Base-by-base conservation (phyloP, 257 asterid genomes). In the Haberlea rhodopensis region DNA sequence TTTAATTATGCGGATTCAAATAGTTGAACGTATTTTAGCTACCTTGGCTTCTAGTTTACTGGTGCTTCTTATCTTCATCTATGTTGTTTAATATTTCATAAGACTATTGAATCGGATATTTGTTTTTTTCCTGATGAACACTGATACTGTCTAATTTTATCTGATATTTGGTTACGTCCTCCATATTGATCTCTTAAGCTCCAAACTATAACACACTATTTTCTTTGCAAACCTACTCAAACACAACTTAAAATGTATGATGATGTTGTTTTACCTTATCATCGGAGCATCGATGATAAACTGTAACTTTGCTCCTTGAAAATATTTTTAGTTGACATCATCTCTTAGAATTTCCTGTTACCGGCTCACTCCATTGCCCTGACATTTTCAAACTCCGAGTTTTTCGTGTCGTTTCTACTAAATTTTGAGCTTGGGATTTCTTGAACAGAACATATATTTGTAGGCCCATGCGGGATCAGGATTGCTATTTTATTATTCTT, bases 231-330 rank as follows among this genome's bases (percentile, higher is more conserved):
- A n/a, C n/a, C n/a, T n/a, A n/a, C n/a, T n/a, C n/a, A n/a, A n/a
- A n/a, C n/a, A n/a, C n/a, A n/a, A n/a, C n/a, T n/a, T n/a, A n/a
- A n/a, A n/a, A n/a, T n/a, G n/a, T n/a, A n/a, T n/a, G n/a, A n/a
- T n/a, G n/a, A n/a, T n/a, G n/a, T n/a, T n/a, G n/a, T n/a, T n/a
- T n/a, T n/a, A n/a, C n/a, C n/a, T n/a, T n/a, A 28, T 76, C 92
- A 51, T 78, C 89, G n/a, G n/a, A 57, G 76, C 87, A 63, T 82
- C 92, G 27, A 85, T 75, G 54, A 80, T 58, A 71, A 80, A 87
- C 53, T 78, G 83, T 59, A 85, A n/a, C n/a, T 48, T 70, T 22
- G 71, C 80, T 34, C 73, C 84, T 55, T 75, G n/a, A n/a, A n/a
- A n/a, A n/a, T n/a, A n/a, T n/a, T n/a, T n/a, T n/a, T n/a, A n/a